Percentiles rank a stretch among this genome's conserved stretches.
These are phyloP conservation scores for Erigeron canadensis DNA, from an alignment of 129 eudicot species.

Conservation along the genomic window DNA sequence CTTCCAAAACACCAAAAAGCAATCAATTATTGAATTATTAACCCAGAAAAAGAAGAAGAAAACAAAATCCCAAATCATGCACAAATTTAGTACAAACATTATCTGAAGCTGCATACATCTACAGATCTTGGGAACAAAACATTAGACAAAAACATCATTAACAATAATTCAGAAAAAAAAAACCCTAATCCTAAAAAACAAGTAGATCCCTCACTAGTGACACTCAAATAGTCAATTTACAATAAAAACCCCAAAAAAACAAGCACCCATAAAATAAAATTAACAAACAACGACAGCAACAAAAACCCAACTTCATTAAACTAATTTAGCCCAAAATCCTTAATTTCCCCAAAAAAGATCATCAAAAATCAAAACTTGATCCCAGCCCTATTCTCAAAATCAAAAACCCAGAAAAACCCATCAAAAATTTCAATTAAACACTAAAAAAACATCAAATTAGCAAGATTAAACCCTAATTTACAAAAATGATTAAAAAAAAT, in stretches of 20 bases:
- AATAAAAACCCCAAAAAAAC: constrained; percentile 15
- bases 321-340: neutral
- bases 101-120: constrained; percentile 21
- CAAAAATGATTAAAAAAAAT: neutral
- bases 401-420: neutral
- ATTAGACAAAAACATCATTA: neutral
- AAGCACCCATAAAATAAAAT: constrained; percentile 15
- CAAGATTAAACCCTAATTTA: neutral
- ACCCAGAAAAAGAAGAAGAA: constrained; percentile 6
- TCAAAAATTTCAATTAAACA: constrained; percentile 15
- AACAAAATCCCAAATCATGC: constrained; percentile 12
- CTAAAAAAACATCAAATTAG: constrained; percentile 6
- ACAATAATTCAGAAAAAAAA: neutral
- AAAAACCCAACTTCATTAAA: constrained; percentile 12
- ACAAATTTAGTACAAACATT: neutral
- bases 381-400: constrained; percentile 19
- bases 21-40: constrained; percentile 7
- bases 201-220: constrained; percentile 23
- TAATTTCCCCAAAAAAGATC: constrained; percentile 5
- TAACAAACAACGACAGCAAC: neutral
- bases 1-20: constrained; percentile 1
- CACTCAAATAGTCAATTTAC: constrained; percentile 13
- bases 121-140: constrained; percentile 25
- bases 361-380: constrained; percentile 28
- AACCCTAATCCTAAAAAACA: constrained; percentile 21